Base-by-base conservation (phyloP, 805 yeast genomes). In the Brettanomyces nanus region DNA sequence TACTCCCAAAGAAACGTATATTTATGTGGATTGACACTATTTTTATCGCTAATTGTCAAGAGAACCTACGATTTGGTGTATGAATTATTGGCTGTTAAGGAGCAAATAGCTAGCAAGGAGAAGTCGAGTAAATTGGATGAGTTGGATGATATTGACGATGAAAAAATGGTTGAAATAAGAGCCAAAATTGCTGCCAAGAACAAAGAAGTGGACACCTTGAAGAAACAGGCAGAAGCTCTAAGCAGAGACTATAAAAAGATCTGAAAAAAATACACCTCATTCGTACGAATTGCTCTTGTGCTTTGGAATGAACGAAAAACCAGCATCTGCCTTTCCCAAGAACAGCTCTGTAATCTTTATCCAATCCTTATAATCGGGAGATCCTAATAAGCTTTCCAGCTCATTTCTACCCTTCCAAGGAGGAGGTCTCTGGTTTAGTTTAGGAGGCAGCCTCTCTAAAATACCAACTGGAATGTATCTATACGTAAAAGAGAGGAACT, bases 1-100 rank as follows among this genome's bases (percentile, higher is more conserved):
- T 89, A 89, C 56, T 86, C 97, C 17, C 98, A 92, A 66, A 78
- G 99, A 66, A 92, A 92, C 68, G 77, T 87, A 80, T 92, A 92
- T 53, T 70, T 92, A 36, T 86, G 96, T 49, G 99, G 99, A 1
- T 86, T 89, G 63, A 87, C 97, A 2, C 72, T 92, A 58, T 92
- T 92, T 59, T 68, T 92, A 53, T 84, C 95, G 2, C 69, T 89
- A 54, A 81, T 86, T 37, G 77, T 89, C 48, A 78, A 81, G 53
- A 75, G 97, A 63, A 86, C 96, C 2, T 86, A 84, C 59, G 68
- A 76, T 3, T 68, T 87, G 47, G 94, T 85, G 22, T 79, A 78
- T 35, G 92, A 83, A 53, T 67, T 86, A 59, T 60, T 82, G 36
- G 63, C 64, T 41, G 71, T 77, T 51, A 82, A 77, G 69, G 86